A percentile compares a stretch with the other conserved stretches of the same genome.
Evolutionary conservation across 106 monocot genomes (phyloP).

Genomic region (Dendrobium catenatum): DNA sequence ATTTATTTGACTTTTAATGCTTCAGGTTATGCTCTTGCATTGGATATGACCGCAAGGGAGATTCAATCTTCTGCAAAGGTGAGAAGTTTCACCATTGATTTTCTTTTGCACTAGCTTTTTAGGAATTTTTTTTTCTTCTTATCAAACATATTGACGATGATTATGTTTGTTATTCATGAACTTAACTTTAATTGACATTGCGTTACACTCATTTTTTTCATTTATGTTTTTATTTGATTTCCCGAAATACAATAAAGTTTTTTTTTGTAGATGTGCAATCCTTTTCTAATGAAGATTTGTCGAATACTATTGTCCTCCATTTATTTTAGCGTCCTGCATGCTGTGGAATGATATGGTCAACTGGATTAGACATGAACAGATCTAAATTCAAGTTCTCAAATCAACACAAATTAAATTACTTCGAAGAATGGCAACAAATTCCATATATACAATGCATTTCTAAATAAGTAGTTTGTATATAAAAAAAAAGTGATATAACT

Average conservation of each 20-base stretch:
- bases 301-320: not conserved
- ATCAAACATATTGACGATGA: not conserved
- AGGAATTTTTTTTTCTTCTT: not conserved
- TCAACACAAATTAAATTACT: not conserved
- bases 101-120: not conserved
- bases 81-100: not conserved
- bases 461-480: not conserved
- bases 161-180: not conserved
- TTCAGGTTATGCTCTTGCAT: slow-evolving; percentile 88
- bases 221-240: not conserved
- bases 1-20: not conserved
- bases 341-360: not conserved
- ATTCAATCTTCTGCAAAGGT: slow-evolving; percentile 92
- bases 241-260: not conserved
- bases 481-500: not conserved
- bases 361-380: not conserved
- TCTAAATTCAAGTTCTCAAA: not conserved
- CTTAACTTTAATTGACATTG: not conserved
- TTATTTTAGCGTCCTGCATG: not conserved
- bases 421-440: not conserved
- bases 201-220: not conserved
- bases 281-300: not conserved
- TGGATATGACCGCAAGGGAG: slow-evolving; percentile 99
- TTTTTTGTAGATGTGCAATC: not conserved
- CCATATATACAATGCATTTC: not conserved